Base-by-base conservation (phyloP, 2,329 filamentous ascomycete genomes). In the Monilinia polystroma region DNA sequence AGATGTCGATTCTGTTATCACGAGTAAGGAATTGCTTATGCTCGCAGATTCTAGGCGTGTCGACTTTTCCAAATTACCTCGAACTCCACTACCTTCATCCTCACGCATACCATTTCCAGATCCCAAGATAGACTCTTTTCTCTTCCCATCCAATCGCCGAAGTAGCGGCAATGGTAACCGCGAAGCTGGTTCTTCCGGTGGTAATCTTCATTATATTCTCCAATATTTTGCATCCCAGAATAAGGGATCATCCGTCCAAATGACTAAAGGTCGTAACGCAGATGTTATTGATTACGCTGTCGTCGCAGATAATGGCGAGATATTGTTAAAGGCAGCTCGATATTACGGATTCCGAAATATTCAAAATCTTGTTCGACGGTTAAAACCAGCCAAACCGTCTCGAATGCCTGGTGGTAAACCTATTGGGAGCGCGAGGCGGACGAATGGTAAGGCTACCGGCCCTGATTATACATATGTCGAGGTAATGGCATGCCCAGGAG, bases 261-360 rank as follows among this genome's bases (percentile, higher is more conserved):
- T 87, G 6, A 84, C 85, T 41, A 87, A 90, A 49, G 95, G 95
- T 49, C 87, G 95, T 52, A 99, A 99, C 75, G 86, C 88, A 38
- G 95, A 99, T 76, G 94, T 98, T 0, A 84, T 93, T 38, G 95
- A 98, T 74, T 97, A 95, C 76, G 82, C 84, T 2, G 83, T 97
- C 29, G 79, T 85, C 1, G 84, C 85, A 18, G 80, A 79, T 62
- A 75, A 81, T 3, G 84, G 84, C 12, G 80, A 87, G 69, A 79
- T 83, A 3, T 77, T 96, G 2, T 87, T 96, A 80, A 91, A 87
- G 76, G 90, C 92, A 26, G 94, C 94, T 4, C 88, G 95, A 63
- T 99, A 94, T 78, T 99, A 99, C 77, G 95, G 95, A 7, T 99
- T 99, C 82, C 86, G 95, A 63, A 99, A 99, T 75, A 99, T 99